A percentile compares a stretch with the other conserved stretches of the same genome.
These are phyloP conservation scores for Curvularia sp. DNA, from an alignment of 2,329 filamentous ascomycete genomes.

Conservation along the genomic window DNA sequence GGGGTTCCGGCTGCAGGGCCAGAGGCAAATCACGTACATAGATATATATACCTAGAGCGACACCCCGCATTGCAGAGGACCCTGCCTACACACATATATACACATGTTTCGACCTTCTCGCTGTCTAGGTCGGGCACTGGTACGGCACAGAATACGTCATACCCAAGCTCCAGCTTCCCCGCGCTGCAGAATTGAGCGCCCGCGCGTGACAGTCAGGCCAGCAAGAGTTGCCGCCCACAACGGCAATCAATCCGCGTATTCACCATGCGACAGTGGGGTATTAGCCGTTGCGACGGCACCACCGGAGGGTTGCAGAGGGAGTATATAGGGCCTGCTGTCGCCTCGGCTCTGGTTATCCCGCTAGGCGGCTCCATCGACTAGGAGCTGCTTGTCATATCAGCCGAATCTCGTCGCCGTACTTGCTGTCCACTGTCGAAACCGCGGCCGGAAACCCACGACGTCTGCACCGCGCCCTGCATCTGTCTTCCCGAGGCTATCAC, in stretches of 20 bases:
- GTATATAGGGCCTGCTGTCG: conserved; percentile 22
- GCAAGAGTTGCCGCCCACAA: conserved; percentile 19
- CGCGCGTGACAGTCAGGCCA: conserved; percentile 18
- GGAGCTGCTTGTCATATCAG: conserved; percentile 17
- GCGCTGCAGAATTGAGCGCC: conserved; percentile 16
- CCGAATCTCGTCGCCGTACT: conserved; percentile 22
- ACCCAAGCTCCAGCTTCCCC: conserved; percentile 16
- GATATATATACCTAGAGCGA: background rate
- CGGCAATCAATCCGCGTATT: conserved; percentile 21
- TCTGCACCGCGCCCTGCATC: conserved; percentile 19
- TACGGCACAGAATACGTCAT: conserved; percentile 18
- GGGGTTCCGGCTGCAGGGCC: conserved; percentile 14
- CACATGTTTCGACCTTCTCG: background rate
- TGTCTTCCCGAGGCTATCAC: conserved; percentile 40
- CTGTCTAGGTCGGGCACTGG: background rate
- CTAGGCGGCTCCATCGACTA: conserved; percentile 27
- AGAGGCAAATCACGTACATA: conserved; percentile 2
- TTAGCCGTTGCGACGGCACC: conserved; percentile 19
- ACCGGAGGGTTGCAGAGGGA: conserved; percentile 12
- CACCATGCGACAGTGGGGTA: conserved; percentile 15
- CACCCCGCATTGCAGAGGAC: background rate
- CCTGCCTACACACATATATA: background rate
- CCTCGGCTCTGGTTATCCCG: conserved; percentile 46
- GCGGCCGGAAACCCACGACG: conserved; percentile 37
- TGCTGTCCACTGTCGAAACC: conserved; percentile 28